Conservation (phyloP, 306 rosid genomes). For the Rosa rugosa region DNA sequence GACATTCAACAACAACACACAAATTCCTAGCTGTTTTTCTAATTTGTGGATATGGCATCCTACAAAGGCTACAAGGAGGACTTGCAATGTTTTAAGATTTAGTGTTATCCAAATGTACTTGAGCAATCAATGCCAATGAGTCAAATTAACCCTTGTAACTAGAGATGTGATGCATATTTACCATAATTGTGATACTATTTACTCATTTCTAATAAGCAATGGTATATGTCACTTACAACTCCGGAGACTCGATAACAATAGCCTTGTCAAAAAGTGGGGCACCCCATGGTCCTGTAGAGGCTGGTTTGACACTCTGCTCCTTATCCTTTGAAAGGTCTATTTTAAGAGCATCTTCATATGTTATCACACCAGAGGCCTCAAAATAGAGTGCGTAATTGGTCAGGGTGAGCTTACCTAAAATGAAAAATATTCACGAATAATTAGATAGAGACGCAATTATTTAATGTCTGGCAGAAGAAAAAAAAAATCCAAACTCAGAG, state of each 20-base stretch:
- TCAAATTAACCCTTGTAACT: not conserved
- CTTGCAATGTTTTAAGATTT: not conserved
- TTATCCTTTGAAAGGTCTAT: conserved; percentile 61
- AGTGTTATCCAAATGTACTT: not conserved
- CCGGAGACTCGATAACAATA: conserved; percentile 59
- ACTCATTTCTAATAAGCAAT: not conserved
- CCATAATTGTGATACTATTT: not conserved
- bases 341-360: conserved; percentile 77
- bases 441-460: not conserved
- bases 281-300: conserved; percentile 95
- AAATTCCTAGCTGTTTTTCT: not conserved
- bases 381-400: conserved; percentile 86
- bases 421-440: conserved; percentile 5
- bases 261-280: conserved; percentile 96
- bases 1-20: conserved; percentile 6
- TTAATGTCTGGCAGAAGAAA: not conserved
- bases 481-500: not conserved
- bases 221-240: conserved; percentile 48
- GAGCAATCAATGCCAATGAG: not conserved
- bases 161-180: not conserved
- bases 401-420: conserved; percentile 87
- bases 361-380: conserved; percentile 78
- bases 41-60: not conserved
- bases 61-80: not conserved
- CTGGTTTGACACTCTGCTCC: conserved; percentile 57